phyloP scores from a whole-genome alignment of 805 yeast species.

The Monosporozyma aerobia region DNA sequence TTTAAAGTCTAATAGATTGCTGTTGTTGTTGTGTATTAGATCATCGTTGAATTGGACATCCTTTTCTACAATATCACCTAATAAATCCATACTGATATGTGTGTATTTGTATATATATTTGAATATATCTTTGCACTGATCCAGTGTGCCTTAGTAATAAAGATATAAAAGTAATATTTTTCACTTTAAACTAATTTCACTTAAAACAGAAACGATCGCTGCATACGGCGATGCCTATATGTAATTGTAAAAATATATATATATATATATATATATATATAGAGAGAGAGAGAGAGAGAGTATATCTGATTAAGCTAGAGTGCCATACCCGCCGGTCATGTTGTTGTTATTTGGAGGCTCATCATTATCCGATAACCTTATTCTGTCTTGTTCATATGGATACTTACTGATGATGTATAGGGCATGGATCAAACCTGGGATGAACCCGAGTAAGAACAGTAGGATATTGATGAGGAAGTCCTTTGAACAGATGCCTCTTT shows the following conservation, averaged over 20 bases:
- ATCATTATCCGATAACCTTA: constrained; percentile 1
- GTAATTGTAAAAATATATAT: background rate
- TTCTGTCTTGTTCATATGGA: constrained; percentile 33
- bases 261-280: background rate
- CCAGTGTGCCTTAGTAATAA: no score
- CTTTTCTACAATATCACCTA: constrained; percentile 67
- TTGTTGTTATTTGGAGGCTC: background rate
- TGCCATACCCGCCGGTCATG: constrained; percentile 4
- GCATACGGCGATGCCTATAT: background rate
- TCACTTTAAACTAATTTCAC: no score
- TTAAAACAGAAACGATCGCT: background rate
- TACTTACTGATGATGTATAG: constrained; percentile 48
- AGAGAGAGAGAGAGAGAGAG: background rate
- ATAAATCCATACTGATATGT: constrained; percentile 43
- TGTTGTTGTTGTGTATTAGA: background rate
- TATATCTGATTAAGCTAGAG: constrained; percentile 1
- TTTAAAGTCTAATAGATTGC: constrained; percentile 1
- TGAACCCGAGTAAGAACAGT: constrained; percentile 50
- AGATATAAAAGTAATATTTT: background rate
- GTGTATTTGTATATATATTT: background rate
- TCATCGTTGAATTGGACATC: constrained; percentile 26
- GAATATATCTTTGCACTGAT: background rate
- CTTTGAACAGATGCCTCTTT: constrained; percentile 43
- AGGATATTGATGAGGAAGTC: constrained; percentile 46
- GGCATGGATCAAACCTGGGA: constrained; percentile 65